phyloP scores from a whole-genome alignment of 139 green algal genomes.

The Yamagishiella unicocca region DNA sequence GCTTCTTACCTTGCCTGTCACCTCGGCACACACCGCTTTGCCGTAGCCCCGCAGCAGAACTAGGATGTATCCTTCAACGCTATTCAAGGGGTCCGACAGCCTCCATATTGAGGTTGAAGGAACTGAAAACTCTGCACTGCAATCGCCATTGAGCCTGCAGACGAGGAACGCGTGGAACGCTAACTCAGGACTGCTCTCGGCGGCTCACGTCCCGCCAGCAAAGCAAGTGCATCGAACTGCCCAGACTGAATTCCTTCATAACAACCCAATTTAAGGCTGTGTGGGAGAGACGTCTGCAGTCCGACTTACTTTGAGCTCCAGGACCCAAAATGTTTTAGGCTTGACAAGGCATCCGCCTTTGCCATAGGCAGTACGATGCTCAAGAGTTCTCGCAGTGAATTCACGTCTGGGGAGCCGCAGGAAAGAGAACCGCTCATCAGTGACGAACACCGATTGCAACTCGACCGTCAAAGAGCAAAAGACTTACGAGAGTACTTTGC shows the following conservation, averaged over 20 bases:
- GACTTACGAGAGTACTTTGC: not conserved
- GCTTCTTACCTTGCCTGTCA: not conserved
- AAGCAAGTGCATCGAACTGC: too few relatives aligned
- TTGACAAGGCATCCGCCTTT: not conserved
- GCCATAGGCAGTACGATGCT: not conserved
- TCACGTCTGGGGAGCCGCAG: not conserved
- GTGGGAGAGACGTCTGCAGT: too few relatives aligned
- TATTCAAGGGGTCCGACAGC: not conserved
- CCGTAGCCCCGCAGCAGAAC: not conserved
- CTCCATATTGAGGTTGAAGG: not conserved
- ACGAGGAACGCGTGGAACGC: too few relatives aligned
- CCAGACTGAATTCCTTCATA: too few relatives aligned
- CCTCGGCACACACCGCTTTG: not conserved
- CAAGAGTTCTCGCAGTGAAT: not conserved
- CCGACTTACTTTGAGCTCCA: constrained; percentile 10
- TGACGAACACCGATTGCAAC: not conserved
- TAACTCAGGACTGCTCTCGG: too few relatives aligned
- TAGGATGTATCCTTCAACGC: not conserved
- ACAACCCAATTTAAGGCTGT: too few relatives aligned
- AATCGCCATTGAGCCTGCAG: not conserved
- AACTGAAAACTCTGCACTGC: not conserved
- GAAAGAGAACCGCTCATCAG: too few relatives aligned
- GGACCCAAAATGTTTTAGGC: not conserved
- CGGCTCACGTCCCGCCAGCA: too few relatives aligned
- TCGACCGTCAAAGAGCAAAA: not conserved